Percentiles rank a stretch among this genome's conserved stretches.
Evolutionary conservation across 2,329 filamentous ascomycete genomes (phyloP).

Genomic region (Xylaria sp.): DNA sequence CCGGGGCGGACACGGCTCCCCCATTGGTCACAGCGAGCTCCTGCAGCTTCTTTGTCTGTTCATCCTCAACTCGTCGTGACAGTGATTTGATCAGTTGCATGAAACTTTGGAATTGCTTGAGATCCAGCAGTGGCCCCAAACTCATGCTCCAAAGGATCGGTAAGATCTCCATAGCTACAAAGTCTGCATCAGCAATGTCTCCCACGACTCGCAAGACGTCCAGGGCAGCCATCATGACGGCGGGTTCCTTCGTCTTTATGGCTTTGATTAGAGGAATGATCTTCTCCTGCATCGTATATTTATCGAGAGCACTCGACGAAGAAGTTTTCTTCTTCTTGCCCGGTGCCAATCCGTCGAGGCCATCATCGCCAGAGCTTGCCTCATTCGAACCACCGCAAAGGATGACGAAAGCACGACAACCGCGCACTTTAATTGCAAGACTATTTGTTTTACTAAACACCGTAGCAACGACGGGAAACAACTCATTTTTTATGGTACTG

Average conservation of each 20-base stretch:
- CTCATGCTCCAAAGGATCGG: constrained; percentile 93
- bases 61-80: constrained; percentile 83
- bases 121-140: constrained; percentile 86
- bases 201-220: constrained; percentile 87
- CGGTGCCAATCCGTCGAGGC: constrained; percentile 76
- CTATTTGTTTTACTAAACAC: constrained; percentile 96
- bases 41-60: constrained; percentile 88
- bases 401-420: constrained; percentile 88
- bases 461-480: constrained; percentile 89
- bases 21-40: constrained; percentile 75
- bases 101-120: constrained; percentile 88
- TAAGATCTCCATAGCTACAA: constrained; percentile 89
- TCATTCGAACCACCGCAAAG: constrained; percentile 82
- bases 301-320: constrained; percentile 86
- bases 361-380: constrained; percentile 68
- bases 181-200: constrained; percentile 84
- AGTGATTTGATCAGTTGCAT: constrained; percentile 88
- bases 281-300: constrained; percentile 98
- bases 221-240: constrained; percentile 94
- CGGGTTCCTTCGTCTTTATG: constrained; percentile 98
- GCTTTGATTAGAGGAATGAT: constrained; percentile 88
- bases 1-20: constrained; percentile 58
- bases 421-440: constrained; percentile 92
- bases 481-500: constrained; percentile 94
- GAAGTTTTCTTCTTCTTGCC: constrained; percentile 69